Conservation (phyloP, 768 basidiomycete genomes). For the Trametes sanguinea region DNA sequence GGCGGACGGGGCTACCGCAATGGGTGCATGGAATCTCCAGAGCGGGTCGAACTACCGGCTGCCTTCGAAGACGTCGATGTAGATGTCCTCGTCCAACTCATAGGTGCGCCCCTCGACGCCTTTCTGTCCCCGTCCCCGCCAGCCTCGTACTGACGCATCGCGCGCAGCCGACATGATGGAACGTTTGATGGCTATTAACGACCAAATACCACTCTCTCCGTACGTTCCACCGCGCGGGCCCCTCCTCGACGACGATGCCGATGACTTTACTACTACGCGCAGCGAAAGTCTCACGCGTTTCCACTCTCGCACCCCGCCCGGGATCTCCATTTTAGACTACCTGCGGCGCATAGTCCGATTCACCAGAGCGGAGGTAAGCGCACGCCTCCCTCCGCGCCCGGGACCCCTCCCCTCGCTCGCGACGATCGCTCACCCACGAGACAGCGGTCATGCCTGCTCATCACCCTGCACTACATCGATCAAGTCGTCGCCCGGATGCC, state of each 20-base stretch:
- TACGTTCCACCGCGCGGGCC: constrained; percentile 38
- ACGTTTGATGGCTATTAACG: constrained; percentile 93
- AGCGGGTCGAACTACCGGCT: constrained; percentile 77
- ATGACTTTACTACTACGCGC: constrained; percentile 26
- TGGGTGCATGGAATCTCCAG: constrained; percentile 83
- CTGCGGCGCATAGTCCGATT: constrained; percentile 91
- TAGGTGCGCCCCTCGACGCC: constrained; percentile 53
- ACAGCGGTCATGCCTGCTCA: constrained; percentile 78
- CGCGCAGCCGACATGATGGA: constrained; percentile 91
- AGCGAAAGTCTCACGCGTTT: constrained; percentile 94
- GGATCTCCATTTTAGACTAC: constrained; percentile 89
- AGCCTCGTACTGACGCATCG: constrained; percentile 14
- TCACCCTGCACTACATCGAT: constrained; percentile 89
- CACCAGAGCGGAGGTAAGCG: constrained; percentile 89
- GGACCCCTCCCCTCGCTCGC: constrained; percentile 4
- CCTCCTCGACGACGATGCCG: constrained; percentile 22
- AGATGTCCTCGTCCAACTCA: constrained; percentile 84
- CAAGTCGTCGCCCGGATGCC: constrained; percentile 88
- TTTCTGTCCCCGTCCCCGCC: no score
- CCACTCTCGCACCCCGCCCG: constrained; percentile 90
- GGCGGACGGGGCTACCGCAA: constrained; percentile 48
- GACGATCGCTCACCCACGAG: constrained; percentile 3
- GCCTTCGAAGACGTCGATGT: constrained; percentile 83
- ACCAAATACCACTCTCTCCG: constrained; percentile 89
- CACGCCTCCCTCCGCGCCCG: not conserved